Base-by-base conservation (phyloP, 108 stramenopile species). In the Poteriospumella lacustris region DNA sequence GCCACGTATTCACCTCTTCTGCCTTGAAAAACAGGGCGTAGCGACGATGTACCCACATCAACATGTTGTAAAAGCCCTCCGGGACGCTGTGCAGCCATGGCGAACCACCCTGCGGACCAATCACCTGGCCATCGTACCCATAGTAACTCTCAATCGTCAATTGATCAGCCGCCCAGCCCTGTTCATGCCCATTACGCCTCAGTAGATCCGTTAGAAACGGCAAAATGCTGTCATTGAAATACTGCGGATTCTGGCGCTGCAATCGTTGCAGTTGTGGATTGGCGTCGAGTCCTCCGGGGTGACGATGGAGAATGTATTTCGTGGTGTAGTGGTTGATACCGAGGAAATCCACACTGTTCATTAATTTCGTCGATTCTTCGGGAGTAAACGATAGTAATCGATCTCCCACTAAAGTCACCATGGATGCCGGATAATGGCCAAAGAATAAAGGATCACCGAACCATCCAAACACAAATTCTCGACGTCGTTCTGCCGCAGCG, bases 321-420 rank as follows among this genome's bases (percentile, higher is more conserved):
- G 52, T 19, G 24, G 52, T 56, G 84, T 95, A 97, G 75, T 94
- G 92, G 80, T 97, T 97, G 26, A 97, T 77, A 0, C 96, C 96
- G 43, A 97, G 83, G 80, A 95, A 95, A 76, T 97, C 96, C 28
- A 76, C 64, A 43, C 89, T 89, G 1, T 87, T 90, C 42, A 75
- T 69, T 28, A 97, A 44, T 36, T 77, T 31, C 84, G 56, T 33
- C 58, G 78, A 75, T 75, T 92, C 85, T 39, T 83, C 75, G 24
- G 79, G 77, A 1, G 93, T 91, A 76, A 94, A 94, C 26, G 29
- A 34, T 2, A 93, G 95, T 33, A 96, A 83, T 38, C 75, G 47
- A 56, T 56, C 52, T 1, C 91, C 89, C 40, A 93, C 80, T 42
- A 81, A 59, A 0, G 83, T 77, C 44, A 77, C 78, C 93, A 96